Percentiles rank a stretch among this genome's conserved stretches.
phyloP scores from a whole-genome alignment of 495 filamentous ascomycete species.

The Margaritispora aquatica region DNA sequence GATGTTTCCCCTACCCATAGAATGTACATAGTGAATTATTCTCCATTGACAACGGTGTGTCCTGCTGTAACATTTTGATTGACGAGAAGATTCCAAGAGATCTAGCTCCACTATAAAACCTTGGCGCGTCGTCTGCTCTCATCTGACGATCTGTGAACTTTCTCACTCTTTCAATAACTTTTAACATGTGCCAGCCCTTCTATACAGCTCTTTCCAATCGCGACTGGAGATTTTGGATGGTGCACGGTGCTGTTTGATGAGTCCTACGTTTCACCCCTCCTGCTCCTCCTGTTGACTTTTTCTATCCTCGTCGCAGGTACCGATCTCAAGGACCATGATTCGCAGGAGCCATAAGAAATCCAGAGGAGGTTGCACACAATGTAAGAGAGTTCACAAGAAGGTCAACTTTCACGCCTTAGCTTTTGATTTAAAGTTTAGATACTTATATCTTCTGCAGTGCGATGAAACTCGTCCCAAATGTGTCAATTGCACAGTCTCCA shows the following conservation, averaged over 20 bases:
- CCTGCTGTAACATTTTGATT: background rate
- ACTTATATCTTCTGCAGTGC: slow-evolving; percentile 21
- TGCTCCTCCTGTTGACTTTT: too few species aligned
- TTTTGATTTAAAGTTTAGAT: background rate
- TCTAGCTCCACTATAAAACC: background rate
- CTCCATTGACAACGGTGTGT: too few species aligned
- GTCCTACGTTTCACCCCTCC: too few species aligned
- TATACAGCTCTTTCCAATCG: background rate
- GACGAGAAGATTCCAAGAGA: background rate
- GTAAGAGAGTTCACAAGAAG: slow-evolving; percentile 29
- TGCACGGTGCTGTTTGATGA: too few species aligned
- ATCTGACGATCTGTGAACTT: background rate
- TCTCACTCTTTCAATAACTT: background rate
- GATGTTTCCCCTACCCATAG: too few species aligned
- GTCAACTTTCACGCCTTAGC: background rate
- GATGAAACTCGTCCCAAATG: slow-evolving; percentile 28
- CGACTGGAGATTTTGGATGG: too few species aligned
- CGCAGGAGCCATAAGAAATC: slow-evolving; percentile 11
- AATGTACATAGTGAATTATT: too few species aligned
- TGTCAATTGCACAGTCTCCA: slow-evolving; percentile 21
- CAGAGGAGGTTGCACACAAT: slow-evolving; percentile 18
- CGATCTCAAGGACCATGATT: too few species aligned
- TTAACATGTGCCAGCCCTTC: background rate
- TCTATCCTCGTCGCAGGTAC: too few species aligned
- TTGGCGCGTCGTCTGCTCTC: background rate